Evolutionary conservation across 352 stramenopile genomes (phyloP), one percentile per base, ranked within the genome.

Genomic region (Globisporangium recalcitrans): DNA sequence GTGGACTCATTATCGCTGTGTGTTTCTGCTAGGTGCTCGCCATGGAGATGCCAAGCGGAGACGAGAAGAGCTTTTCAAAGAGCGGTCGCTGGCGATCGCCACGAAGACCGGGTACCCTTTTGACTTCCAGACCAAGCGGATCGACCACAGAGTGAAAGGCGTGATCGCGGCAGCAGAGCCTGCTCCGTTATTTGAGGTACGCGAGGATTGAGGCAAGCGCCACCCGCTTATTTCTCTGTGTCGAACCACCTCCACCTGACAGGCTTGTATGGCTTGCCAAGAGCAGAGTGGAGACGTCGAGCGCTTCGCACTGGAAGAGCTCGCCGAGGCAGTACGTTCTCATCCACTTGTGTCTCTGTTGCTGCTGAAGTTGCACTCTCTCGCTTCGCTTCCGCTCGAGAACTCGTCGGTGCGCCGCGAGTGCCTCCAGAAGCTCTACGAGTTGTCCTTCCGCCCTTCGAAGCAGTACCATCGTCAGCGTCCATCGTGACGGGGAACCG

Each of bases 41-140:
- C 76, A 91, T 64, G 78, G 76, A 64, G 67, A 80, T 24, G 73
- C 77, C n/a, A 79, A 73, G 56, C 69, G 69, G 10, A 67, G 77
- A 63, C 75, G 78, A 1, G 73, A 84, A 1, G 70, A 82, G 52
- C 56, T 87, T 34, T 68, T 83, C 29, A 69, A 58, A 21, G 74
- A 87, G 26, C 73, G 80, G 2, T 76, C 75, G 36, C 67, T 82
- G n/a, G 13, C 70, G 24, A 58, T 87, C 42, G 74, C 69, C 5
- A 58, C 76, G 19, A 80, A 71, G 51, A 78, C 76, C 14, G 68
- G 67, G 19, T 87, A 88, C 49, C 74, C 76, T 4, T 65, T 76
- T 24, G 68, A 63, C 16, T 77, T 74, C 19, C 69, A 74, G 36
- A 44, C 55, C 29, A 61, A 62, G 27, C 46, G 60, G 26, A 57